Evolutionary conservation across 371 early-diverging fungal genomes (phyloP).

Genomic region (Rhizopus sp.): DNA sequence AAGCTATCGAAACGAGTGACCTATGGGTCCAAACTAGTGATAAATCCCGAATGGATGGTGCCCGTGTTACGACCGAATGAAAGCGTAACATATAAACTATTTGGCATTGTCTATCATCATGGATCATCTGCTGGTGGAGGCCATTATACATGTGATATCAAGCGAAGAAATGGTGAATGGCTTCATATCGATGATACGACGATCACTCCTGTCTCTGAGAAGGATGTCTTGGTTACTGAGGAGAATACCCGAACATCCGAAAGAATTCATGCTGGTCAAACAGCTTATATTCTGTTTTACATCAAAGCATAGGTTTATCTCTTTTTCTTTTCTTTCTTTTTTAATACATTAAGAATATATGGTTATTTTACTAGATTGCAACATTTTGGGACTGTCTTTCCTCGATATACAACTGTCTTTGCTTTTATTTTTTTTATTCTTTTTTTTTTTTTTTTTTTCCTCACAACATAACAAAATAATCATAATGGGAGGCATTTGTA

Average conservation of each 20-base stretch:
- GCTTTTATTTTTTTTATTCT: constrained; percentile 3
- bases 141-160: constrained; percentile 96
- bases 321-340: background rate
- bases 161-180: constrained; percentile 78
- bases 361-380: background rate
- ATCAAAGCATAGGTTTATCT: constrained; percentile 26
- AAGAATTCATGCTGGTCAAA: constrained; percentile 43
- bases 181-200: constrained; percentile 89
- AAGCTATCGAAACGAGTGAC: constrained; percentile 86
- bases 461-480: background rate
- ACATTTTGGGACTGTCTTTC: constrained; percentile 12
- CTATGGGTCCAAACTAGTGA: constrained; percentile 67
- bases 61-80: constrained; percentile 44
- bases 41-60: constrained; percentile 70
- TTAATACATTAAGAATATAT: constrained; percentile 4
- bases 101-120: constrained; percentile 92
- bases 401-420: background rate
- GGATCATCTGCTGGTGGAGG: constrained; percentile 89
- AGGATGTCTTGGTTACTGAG: constrained; percentile 66
- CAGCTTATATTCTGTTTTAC: constrained; percentile 54
- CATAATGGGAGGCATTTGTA: constrained; percentile 29
- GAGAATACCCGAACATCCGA: constrained; percentile 47
- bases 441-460: constrained; percentile 10
- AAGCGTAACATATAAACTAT: constrained; percentile 55
- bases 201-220: constrained; percentile 64